These are phyloP conservation scores for Pichia californica DNA, from an alignment of 805 yeast genomes.

Conservation along the genomic window DNA sequence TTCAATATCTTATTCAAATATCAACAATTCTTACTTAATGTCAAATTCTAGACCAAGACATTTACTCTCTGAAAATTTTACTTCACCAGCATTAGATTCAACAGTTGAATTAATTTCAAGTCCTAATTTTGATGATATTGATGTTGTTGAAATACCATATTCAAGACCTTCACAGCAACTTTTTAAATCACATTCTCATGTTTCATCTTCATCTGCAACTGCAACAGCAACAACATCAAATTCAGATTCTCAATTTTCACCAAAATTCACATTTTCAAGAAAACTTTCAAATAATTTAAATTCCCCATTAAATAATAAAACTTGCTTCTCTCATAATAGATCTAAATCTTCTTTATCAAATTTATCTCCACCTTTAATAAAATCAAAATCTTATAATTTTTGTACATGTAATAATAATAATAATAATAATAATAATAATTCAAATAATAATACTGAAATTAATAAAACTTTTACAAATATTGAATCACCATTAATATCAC, in stretches of 20 bases:
- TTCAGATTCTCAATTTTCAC: background rate
- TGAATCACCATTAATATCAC: background rate
- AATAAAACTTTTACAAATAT: background rate
- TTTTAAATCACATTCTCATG: constrained; percentile 5
- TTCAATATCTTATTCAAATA: background rate
- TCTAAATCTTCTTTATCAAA: constrained; percentile 1
- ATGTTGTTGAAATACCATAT: constrained; percentile 45
- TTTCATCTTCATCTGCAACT: constrained; percentile 5
- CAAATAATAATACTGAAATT: background rate
- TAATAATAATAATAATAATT: background rate
- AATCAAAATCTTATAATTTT: background rate
- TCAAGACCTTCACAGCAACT: constrained; percentile 4
- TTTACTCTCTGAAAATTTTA: constrained; percentile 53
- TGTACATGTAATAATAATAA: background rate
- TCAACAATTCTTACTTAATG: background rate
- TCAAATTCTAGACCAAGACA: constrained; percentile 13
- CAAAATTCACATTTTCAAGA: background rate
- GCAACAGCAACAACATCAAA: background rate
- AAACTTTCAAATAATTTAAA: too few species aligned
- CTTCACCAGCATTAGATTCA: constrained; percentile 80
- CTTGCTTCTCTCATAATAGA: background rate
- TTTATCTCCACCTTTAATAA: background rate
- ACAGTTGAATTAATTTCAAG: constrained; percentile 59
- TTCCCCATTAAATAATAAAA: too few species aligned
- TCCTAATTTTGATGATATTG: constrained; percentile 58